Conservation (phyloP, 116 monocot genomes). For the Trichopus zeylanicus region DNA sequence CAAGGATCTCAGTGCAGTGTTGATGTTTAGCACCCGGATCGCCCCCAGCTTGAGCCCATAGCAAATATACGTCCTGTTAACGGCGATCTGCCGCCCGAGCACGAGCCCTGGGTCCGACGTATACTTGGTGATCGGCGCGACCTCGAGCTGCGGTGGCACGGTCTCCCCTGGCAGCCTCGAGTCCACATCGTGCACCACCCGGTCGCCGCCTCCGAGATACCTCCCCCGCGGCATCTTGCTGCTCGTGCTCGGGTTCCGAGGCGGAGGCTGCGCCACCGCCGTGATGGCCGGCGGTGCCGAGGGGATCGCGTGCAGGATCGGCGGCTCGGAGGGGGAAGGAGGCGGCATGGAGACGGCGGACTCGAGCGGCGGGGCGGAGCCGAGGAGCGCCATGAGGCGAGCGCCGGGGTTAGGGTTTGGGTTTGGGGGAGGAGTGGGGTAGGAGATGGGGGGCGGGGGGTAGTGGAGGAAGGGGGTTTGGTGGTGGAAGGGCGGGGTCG, state of each 20-base stretch:
- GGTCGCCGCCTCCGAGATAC: conserved; percentile 34
- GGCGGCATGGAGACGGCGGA: conserved; percentile 58
- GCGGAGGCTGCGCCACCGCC: conserved; percentile 14
- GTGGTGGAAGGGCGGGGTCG: conserved; percentile 32
- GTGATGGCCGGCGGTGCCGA: conserved; percentile 22
- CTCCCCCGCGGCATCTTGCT: conserved; percentile 61
- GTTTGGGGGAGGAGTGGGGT: conserved; percentile 21
- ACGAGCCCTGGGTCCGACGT: conserved; percentile 84
- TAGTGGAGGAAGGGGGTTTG: conserved; percentile 28
- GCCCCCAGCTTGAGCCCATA: conserved; percentile 80
- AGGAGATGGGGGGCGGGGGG: conserved; percentile 12
- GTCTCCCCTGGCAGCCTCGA: conserved; percentile 47
- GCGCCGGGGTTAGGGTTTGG: conserved; percentile 56
- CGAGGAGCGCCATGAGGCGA: conserved; percentile 91
- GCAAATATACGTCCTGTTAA: conserved; percentile 78
- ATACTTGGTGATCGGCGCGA: conserved; percentile 90
- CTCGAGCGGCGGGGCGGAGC: conserved; percentile 38
- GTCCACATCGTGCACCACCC: conserved; percentile 65
- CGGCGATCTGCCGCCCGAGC: conserved; percentile 87
- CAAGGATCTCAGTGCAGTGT: conserved; percentile 71
- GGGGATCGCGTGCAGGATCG: conserved; percentile 28
- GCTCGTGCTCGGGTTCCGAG: conserved; percentile 46
- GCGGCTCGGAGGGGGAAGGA: conserved; percentile 6
- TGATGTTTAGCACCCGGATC: conserved; percentile 80
- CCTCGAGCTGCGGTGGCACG: conserved; percentile 82